phyloP scores from a whole-genome alignment of 441 rosid species.

The Populus hybrid region DNA sequence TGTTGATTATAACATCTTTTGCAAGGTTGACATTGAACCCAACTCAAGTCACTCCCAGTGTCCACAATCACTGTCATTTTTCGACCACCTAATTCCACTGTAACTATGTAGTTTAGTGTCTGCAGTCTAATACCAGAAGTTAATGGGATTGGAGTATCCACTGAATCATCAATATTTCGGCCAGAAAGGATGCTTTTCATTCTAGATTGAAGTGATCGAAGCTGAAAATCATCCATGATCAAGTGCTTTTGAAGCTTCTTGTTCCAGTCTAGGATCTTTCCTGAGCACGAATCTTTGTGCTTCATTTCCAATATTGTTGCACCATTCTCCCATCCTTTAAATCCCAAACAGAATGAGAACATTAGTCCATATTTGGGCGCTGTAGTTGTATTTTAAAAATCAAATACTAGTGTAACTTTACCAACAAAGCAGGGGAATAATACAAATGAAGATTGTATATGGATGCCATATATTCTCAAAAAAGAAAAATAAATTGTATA shows the following conservation, averaged over 20 bases:
- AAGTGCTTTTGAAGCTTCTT: constrained; percentile 48
- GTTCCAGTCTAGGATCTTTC: constrained; percentile 45
- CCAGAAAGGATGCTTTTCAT: constrained; percentile 32
- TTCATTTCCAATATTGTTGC: constrained; percentile 75
- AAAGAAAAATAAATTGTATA: neutral
- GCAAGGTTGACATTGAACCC: constrained; percentile 97
- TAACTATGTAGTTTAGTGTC: constrained; percentile 74
- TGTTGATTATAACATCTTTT: constrained; percentile 62
- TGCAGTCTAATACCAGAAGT: constrained; percentile 60
- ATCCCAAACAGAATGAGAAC: neutral
- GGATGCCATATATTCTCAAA: neutral
- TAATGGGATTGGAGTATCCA: constrained; percentile 48
- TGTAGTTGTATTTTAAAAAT: neutral
- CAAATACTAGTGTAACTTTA: neutral
- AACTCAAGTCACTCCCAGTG: constrained; percentile 93
- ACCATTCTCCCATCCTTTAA: constrained; percentile 47
- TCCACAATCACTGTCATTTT: constrained; percentile 73
- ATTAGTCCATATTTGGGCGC: neutral
- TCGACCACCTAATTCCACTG: constrained; percentile 51
- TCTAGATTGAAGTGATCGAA: constrained; percentile 51
- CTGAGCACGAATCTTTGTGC: constrained; percentile 57
- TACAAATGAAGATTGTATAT: neutral
- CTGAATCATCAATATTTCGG: constrained; percentile 21
- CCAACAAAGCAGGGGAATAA: neutral
- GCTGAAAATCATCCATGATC: constrained; percentile 48